Conservation (phyloP, 2,329 filamentous ascomycete species). For the Penicillium sp. region DNA sequence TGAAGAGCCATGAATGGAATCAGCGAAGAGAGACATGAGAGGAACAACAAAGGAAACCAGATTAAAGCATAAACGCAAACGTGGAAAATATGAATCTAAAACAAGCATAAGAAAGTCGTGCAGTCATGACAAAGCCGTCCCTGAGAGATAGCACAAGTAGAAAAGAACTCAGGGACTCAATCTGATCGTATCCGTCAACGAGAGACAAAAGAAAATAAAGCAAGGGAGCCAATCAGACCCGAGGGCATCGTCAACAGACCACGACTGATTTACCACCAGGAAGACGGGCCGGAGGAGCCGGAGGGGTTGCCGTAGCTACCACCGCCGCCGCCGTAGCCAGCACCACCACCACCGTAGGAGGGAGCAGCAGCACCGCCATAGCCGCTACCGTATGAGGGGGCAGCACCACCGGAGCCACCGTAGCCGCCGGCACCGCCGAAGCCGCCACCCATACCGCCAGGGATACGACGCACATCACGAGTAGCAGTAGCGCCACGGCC, state of each 20-base stretch:
- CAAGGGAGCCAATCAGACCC: conserved; percentile 39
- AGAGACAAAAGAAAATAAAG: conserved; percentile 33
- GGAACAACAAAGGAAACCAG: conserved; percentile 19
- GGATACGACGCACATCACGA: conserved; percentile 84
- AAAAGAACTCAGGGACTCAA: conserved; percentile 34
- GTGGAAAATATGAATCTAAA: conserved; percentile 23
- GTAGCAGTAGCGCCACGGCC: conserved; percentile 58
- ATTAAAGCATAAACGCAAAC: conserved; percentile 13
- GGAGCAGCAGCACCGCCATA: conserved; percentile 29
- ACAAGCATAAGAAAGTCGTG: conserved; percentile 39
- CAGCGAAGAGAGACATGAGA: conserved; percentile 16
- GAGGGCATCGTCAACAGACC: conserved; percentile 42
- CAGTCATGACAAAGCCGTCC: conserved; percentile 47
- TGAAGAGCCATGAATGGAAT: conserved; percentile 27
- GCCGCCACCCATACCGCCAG: conserved; percentile 41
- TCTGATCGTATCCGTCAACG: conserved; percentile 42
- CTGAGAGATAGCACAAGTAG: conserved; percentile 30
- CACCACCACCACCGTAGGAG: conserved; percentile 29
- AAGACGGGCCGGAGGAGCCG: conserved; percentile 50
- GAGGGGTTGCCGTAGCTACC: conserved; percentile 50
- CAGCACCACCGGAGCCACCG: conserved; percentile 26
- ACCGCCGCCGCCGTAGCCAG: conserved; percentile 38
- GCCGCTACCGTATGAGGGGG: conserved; percentile 31
- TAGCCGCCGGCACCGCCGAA: conserved; percentile 33
- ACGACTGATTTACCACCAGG: conserved; percentile 51